Evolutionary conservation across 176 grass and related monocot species (phyloP).

Genomic region (Eleusine coracana): DNA sequence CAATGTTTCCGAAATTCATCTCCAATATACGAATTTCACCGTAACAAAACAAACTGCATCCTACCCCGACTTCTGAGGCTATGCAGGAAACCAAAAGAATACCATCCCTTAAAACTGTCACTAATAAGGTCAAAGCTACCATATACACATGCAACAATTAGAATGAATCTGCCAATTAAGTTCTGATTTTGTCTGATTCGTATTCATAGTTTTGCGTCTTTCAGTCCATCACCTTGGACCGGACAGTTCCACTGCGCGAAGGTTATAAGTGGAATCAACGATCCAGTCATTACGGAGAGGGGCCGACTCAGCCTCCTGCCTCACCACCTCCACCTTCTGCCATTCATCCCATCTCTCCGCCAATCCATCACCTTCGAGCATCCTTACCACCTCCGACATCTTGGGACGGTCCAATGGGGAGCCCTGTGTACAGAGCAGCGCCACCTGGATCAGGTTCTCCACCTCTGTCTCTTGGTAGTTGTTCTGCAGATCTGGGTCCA

Average conservation of each 20-base stretch:
- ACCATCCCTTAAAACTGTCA: background rate
- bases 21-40: slow-evolving; percentile 35
- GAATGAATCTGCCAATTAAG: slow-evolving; percentile 33
- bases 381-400: slow-evolving; percentile 78
- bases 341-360: slow-evolving; percentile 74
- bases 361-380: slow-evolving; percentile 77
- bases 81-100: slow-evolving; percentile 22
- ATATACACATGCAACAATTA: slow-evolving; percentile 58
- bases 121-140: slow-evolving; percentile 47
- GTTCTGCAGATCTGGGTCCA: slow-evolving; percentile 56
- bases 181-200: background rate
- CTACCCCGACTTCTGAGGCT: slow-evolving; percentile 41
- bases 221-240: slow-evolving; percentile 68
- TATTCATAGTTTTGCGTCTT: background rate
- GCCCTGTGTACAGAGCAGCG: slow-evolving; percentile 70
- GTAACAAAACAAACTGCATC: slow-evolving; percentile 27
- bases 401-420: slow-evolving; percentile 73
- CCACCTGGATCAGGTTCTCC: slow-evolving; percentile 75
- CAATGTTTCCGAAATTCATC: slow-evolving; percentile 32
- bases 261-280: slow-evolving; percentile 64
- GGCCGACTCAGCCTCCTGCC: slow-evolving; percentile 43
- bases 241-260: slow-evolving; percentile 60
- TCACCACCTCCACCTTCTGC: slow-evolving; percentile 81
- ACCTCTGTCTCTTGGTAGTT: slow-evolving; percentile 62
- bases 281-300: slow-evolving; percentile 51